A percentile compares a stretch with the other conserved stretches of the same genome.
Conservation (phyloP, 495 filamentous ascomycete genomes). For the Penicillium dipodomyicola region DNA sequence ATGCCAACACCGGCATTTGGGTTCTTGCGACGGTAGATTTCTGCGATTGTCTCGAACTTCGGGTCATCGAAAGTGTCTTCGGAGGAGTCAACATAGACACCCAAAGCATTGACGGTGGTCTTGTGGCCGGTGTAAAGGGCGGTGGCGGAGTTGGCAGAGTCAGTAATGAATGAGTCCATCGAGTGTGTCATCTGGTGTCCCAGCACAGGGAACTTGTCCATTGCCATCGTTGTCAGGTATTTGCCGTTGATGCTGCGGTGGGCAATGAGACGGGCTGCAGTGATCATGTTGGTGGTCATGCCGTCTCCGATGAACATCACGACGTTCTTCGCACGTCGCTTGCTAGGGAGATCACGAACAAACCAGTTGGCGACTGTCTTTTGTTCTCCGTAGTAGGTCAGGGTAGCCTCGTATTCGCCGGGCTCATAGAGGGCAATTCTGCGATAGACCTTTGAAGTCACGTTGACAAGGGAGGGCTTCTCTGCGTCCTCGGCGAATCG, state of each 20-base stretch:
- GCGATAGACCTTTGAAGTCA: constrained; percentile 67
- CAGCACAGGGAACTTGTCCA: constrained; percentile 71
- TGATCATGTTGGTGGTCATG: constrained; percentile 79
- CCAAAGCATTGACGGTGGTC: constrained; percentile 68
- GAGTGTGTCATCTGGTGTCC: constrained; percentile 73
- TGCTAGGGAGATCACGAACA: constrained; percentile 60
- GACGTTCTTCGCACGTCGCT: constrained; percentile 73
- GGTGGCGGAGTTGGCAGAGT: constrained; percentile 72
- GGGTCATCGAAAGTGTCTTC: constrained; percentile 66
- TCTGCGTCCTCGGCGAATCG: constrained; percentile 65
- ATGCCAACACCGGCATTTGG: constrained; percentile 54
- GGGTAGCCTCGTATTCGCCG: constrained; percentile 65
- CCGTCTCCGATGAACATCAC: constrained; percentile 76
- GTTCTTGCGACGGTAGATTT: constrained; percentile 60
- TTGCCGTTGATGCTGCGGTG: constrained; percentile 74
- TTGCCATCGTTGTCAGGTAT: constrained; percentile 62
- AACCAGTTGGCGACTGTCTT: constrained; percentile 66
- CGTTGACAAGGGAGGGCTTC: constrained; percentile 64
- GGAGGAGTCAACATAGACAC: constrained; percentile 69
- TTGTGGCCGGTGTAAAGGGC: constrained; percentile 75
- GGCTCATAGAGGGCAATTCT: constrained; percentile 65
- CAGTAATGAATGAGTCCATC: constrained; percentile 72
- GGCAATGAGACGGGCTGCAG: constrained; percentile 67
- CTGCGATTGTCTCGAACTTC: constrained; percentile 74
- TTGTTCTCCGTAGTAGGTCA: constrained; percentile 63